Base-by-base conservation (phyloP, 768 basidiomycete genomes). In the Tulasnella sp. region DNA sequence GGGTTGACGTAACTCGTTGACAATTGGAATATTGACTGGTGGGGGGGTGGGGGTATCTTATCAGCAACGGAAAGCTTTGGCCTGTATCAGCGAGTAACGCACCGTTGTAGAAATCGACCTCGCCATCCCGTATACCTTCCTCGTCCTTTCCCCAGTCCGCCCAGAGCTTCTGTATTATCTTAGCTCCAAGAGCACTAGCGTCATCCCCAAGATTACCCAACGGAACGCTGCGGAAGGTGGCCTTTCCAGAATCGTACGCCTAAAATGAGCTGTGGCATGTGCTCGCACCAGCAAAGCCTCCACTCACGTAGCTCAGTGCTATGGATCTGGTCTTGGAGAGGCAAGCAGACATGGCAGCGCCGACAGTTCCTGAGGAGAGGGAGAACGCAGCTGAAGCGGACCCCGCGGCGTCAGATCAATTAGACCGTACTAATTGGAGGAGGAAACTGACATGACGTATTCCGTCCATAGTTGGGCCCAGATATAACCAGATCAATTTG, bases 401-500 rank as follows among this genome's bases (percentile, higher is more conserved):
- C 36, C 2, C 35, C 59, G 7, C 37, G 22, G 26, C 12, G 36
- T 62, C 26, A 59, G 6, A 8, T 64, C 59, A n/a, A 5, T 9
- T 17, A 5, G 40, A 1, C 8, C 19, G 34, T 52, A 12, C 29
- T 19, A 59, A 64, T 32, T 9, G 5, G 26, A 8, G 14, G n/a
- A 3, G 29, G 1, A 64, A 65, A 79, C 85, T 68, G 75, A 90
- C 92, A 83, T 73, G 92, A 92, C 17, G 89, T 90, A 78, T 95
- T 95, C 52, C 92, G 86, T 35, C 93, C 93, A 62, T 89, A 83
- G 80, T 94, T 94, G 6, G 92, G 92, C 19, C 94, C 94, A 32
- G 91, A 92, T 69, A 94, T 85, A 72, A 98, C 87, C n/a, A 98
- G 86, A 79, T 98, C 94, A 37, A 98, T 91, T 77, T 91, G 81